phyloP scores from a whole-genome alignment of 257 asterid species.

The Ilex aquifolium region DNA sequence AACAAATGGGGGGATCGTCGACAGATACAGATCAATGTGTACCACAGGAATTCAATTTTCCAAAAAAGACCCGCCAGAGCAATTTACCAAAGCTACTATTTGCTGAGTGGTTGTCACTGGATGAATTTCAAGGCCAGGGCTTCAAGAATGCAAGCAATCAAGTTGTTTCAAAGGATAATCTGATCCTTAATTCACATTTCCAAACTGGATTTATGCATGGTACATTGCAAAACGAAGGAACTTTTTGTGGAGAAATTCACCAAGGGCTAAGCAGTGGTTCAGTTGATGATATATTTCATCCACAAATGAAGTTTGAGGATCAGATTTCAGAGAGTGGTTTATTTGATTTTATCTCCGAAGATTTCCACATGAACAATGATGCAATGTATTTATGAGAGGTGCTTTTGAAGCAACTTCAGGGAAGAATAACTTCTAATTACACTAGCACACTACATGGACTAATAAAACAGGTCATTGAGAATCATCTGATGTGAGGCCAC shows the following conservation, averaged over 20 bases:
- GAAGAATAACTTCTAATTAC: slow-evolving; percentile 20
- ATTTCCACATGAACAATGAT: slow-evolving; percentile 30
- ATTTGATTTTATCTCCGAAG: slow-evolving; percentile 36
- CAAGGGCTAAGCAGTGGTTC: slow-evolving; percentile 12
- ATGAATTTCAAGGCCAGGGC: slow-evolving; percentile 30
- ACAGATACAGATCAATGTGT: slow-evolving; percentile 32
- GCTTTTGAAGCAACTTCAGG: slow-evolving; percentile 12
- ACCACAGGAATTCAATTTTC: slow-evolving; percentile 6
- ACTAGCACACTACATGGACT: not conserved
- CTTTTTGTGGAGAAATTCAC: slow-evolving; percentile 17
- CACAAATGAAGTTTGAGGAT: slow-evolving; percentile 41
- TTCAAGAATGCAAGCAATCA: slow-evolving; percentile 10
- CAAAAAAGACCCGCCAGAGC: slow-evolving; percentile 17
- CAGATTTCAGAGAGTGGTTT: slow-evolving; percentile 28
- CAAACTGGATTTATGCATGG: slow-evolving; percentile 30
- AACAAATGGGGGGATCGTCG: slow-evolving; percentile 23
- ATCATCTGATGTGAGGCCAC: not conserved
- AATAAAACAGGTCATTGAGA: slow-evolving; percentile 7
- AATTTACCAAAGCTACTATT: slow-evolving; percentile 59
- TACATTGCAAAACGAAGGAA: slow-evolving; percentile 23
- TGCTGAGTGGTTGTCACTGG: slow-evolving; percentile 69
- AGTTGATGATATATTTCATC: slow-evolving; percentile 33
- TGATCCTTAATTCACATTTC: slow-evolving; percentile 13
- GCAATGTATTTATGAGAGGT: slow-evolving; percentile 25
- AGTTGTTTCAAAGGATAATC: slow-evolving; percentile 8